phyloP scores from a whole-genome alignment of 768 basidiomycete species.

The Lanmaoa rubissima region DNA sequence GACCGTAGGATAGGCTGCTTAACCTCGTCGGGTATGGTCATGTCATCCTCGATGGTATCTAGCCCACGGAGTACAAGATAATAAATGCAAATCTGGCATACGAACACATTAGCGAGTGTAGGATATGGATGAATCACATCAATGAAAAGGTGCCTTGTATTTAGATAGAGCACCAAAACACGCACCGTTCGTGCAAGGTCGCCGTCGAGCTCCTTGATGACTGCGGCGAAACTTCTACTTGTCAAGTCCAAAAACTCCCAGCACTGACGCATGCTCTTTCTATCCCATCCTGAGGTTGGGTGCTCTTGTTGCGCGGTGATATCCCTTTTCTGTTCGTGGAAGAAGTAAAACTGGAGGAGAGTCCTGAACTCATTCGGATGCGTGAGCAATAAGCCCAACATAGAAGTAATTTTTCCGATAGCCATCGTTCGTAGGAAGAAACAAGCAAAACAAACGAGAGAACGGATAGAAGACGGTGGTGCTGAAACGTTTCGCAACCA shows the following conservation, averaged over 20 bases:
- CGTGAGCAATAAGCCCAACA: conserved; percentile 67
- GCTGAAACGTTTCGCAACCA: neutral
- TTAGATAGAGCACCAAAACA: conserved; percentile 17
- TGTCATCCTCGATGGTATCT: conserved; percentile 99
- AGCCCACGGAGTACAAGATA: conserved; percentile 91
- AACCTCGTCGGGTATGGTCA: conserved; percentile 83
- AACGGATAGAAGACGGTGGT: neutral
- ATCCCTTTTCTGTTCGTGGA: conserved; percentile 78
- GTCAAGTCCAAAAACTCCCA: conserved; percentile 90
- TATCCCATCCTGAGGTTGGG: conserved; percentile 82
- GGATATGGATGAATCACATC: neutral
- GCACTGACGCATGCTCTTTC: conserved; percentile 81
- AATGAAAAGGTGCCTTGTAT: neutral
- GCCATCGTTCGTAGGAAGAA: conserved; percentile 12
- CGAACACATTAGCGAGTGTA: neutral
- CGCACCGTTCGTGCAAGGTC: conserved; percentile 90
- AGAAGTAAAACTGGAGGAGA: conserved; percentile 80
- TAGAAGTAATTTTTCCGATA: conserved; percentile 54
- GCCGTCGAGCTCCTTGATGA: conserved; percentile 95
- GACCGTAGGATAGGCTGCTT: conserved; percentile 85
- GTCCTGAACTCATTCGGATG: conserved; percentile 84
- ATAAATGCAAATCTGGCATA: conserved; percentile 83
- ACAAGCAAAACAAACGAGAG: neutral
- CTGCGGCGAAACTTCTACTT: conserved; percentile 85
- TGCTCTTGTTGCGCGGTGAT: conserved; percentile 75